Evolutionary conservation across 2,329 filamentous ascomycete genomes (phyloP), one percentile per base, ranked within the genome.

Genomic region (Ilyonectria sp.): DNA sequence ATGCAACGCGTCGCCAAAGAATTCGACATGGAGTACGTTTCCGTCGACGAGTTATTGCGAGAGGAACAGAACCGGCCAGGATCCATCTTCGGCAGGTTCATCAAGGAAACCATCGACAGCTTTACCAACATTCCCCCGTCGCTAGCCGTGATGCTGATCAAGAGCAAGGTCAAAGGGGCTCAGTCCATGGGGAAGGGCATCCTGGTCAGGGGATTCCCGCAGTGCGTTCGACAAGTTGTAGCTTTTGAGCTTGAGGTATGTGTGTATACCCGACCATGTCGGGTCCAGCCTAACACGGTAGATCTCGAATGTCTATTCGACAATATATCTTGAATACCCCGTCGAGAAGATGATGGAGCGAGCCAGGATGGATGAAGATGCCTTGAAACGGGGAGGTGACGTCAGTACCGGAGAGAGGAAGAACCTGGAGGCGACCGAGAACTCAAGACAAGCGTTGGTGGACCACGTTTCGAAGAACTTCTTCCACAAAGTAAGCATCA

Each of bases 201-300:
- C 10, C 21, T 69, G 31, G 57, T 69, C 9, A 55, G 60, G 11
- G 67, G 63, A 3, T 69, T 63, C 26, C 67, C 67, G 5, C 63
- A 50, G 7, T 61, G 29, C n/a, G 40, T 69, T 10, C 29, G 33
- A 2, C 67, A 69, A 23, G 63, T 49, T 13, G 49, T 60, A 9
- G 63, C 54, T 9, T 69, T 69, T 57, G 67, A 69, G 37, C 54
- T 47, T 9, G 63, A 69, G 67, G 67, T 66, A n/a, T 23, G 59
- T 50, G n/a, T 4, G 26, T 15, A 8, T 26, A 15, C 29, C 15
- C 1, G 3, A 3, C 13, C 37, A 31, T 31, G 31, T 13, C 8
- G 4, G 6, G 11, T 15, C 3, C 9, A 11, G 0, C 5, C 15
- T 33, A 11, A 54, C 44, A 2, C 5, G 3, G 1, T 5, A 68